Evolutionary conservation across 768 basidiomycete species (phyloP), one percentile per base, ranked within the genome.

Genomic region (Podaxis sp.): DNA sequence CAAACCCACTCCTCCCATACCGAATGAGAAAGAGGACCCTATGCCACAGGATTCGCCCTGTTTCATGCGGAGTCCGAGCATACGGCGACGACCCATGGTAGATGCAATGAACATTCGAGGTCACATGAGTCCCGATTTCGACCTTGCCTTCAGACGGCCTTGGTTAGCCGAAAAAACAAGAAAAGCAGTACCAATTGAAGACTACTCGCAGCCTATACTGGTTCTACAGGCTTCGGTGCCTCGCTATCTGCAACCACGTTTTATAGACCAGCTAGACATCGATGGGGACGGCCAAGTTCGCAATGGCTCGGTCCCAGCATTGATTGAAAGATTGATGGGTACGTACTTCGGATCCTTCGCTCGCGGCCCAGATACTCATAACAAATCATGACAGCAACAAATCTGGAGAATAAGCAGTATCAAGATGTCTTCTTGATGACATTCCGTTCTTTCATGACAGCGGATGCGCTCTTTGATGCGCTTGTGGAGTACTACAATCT

Each of bases 381-480:
- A 25, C 21, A 28, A 27, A 27, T n/a, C 50, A 51, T 66, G 35
- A 37, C 58, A 71, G 71, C 64, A 71, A 62, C 57, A 64, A 46
- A 44, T 59, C 57, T 65, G 18, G 69, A 69, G 51, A 62, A 63
- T 47, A 69, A 65, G 23, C 59, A 69, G 10, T 89, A 80, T 69
- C 77, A 79, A 27, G 76, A 79, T 35, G 79, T 83, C n/a, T 95
- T 96, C 75, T 78, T 95, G 48, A 86, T 84, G 72, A 95, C 93
- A 14, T 93, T 91, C 74, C 81, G 86, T 56, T 89, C 91, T 0
- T 93, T 95, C 69, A 87, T 85, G 25, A 84, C 83, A 5, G 82
- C 90, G 2, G 81, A 85, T 44, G 75, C 79, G 44, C 72, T 95
- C 2, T 86, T 93, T 64, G 86, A 90, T 32, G 73, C 85, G 53